Base-by-base conservation (phyloP, 495 filamentous ascomycete species). In the Aspergillus indologenus region DNA sequence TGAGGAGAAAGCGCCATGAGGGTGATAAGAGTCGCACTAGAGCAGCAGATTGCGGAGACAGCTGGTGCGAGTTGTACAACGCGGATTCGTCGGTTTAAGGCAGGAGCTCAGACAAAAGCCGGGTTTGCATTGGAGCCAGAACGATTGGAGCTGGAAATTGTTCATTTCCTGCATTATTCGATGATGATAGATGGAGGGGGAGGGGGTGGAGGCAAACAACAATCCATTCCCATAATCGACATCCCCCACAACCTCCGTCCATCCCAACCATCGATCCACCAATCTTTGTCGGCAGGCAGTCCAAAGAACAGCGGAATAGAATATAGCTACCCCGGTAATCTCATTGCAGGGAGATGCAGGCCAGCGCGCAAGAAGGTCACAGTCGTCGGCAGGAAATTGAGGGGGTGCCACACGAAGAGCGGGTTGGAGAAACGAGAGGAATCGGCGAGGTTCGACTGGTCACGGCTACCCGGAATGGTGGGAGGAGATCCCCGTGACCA, bases 1-100 rank as follows among this genome's bases (percentile, higher is more conserved):
- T 65, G 65, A 68, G 65, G 65, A 65, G 65, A 63, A 65, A 62
- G 54, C 47, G 54, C 44, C 62, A 65, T 63, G 55, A 61, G 47
- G 18, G 45, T 63, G 65, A 68, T 68, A 68, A 68, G 62, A 61
- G 52, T 48, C 31, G 57, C 61, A 62, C 65, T 64, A 64, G 53
- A 58, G 61, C 53, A 57, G 59, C 57, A 48, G 55, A 57, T 54
- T 68, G 65, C 65, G 65, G 65, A 65, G 62, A 68, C 60, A 56
- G 40, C 60, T 64, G 61, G 61, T 62, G 60, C 59, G 44, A 61
- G 57, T 59, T 62, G 59, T 57, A 48, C 56, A 58, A 57, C 57
- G 61, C 50, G 59, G 61, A 67, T 61, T 58, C 56, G 65, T 51
- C 59, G 65, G 61, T 64, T 59, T 56, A 53, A 50, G 55, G 51